phyloP scores from a whole-genome alignment of 805 yeast species.

The Lachancea cidri region DNA sequence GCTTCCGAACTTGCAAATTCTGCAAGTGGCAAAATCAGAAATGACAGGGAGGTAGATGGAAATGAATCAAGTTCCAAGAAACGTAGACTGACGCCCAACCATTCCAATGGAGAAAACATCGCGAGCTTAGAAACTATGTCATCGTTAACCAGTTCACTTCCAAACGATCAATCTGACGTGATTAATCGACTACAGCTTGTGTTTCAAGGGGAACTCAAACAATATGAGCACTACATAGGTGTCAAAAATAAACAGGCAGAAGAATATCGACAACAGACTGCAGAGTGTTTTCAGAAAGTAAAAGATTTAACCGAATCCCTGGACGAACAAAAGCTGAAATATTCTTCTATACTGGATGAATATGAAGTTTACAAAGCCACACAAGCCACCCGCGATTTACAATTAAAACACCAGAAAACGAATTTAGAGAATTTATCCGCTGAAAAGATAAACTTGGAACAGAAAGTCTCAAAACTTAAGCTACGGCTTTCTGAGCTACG shows the following conservation, averaged over 20 bases:
- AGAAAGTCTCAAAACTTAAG: constrained; percentile 15
- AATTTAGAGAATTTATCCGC: constrained; percentile 4
- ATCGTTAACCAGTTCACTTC: constrained; percentile 2
- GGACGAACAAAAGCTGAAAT: constrained; percentile 6
- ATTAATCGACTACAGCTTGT: constrained; percentile 1
- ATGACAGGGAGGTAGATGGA: neutral
- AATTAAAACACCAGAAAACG: constrained; percentile 7
- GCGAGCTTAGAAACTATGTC: constrained; percentile 3
- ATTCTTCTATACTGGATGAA: constrained; percentile 8
- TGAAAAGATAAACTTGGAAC: constrained; percentile 13
- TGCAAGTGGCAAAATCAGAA: neutral
- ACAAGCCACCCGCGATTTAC: constrained; percentile 3
- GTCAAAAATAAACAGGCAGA: constrained; percentile 5
- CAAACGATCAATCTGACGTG: neutral
- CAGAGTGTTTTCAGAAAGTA: neutral
- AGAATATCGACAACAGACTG: constrained; percentile 1
- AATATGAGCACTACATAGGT: constrained; percentile 4
- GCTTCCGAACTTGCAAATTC: neutral
- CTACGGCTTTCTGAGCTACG: constrained; percentile 16
- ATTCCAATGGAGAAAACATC: neutral
- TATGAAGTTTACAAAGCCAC: constrained; percentile 9
- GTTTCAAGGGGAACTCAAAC: constrained; percentile 4
- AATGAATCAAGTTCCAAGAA: neutral
- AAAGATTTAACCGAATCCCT: constrained; percentile 1
- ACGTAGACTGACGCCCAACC: constrained; percentile 2